Evolutionary conservation across 139 green algal genomes (phyloP).

Genomic region (Chloropicon primus): DNA sequence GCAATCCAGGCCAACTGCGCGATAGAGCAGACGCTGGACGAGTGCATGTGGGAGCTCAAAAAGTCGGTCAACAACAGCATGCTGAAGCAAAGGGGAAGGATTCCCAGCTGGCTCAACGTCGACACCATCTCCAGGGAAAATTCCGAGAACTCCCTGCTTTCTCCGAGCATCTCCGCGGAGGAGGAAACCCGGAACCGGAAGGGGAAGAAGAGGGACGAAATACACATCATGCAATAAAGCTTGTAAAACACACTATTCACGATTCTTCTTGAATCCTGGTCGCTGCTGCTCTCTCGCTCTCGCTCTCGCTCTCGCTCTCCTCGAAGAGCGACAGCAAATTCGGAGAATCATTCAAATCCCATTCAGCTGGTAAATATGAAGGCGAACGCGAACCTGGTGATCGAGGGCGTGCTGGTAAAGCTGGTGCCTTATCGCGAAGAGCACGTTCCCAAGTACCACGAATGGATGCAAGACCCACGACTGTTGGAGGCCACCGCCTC

Average conservation of each 20-base stretch:
- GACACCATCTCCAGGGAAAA: background rate
- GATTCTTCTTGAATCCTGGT: no score
- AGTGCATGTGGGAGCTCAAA: constrained; percentile 43
- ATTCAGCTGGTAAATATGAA: no score
- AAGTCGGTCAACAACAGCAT: background rate
- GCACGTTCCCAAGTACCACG: constrained; percentile 52
- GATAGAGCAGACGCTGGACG: constrained; percentile 76
- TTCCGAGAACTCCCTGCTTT: background rate
- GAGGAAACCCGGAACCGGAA: no score
- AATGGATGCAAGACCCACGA: constrained; percentile 35
- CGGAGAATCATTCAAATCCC: no score
- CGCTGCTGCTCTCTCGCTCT: no score
- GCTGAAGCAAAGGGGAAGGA: background rate
- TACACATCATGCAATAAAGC: no score
- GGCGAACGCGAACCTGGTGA: constrained; percentile 37
- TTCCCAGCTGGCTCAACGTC: background rate
- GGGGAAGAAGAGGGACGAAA: no score
- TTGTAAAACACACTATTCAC: no score
- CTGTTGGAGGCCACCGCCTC: constrained; percentile 57
- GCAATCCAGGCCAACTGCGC: constrained; percentile 82
- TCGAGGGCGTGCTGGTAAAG: constrained; percentile 27
- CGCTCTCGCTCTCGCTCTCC: no score
- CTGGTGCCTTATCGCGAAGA: constrained; percentile 62
- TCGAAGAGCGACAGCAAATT: no score
- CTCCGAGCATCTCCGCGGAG: no score